Evolutionary conservation across 1,139 yeast species (phyloP), one percentile per base, ranked within the genome.

Genomic region (Geotrichum carabidarum): DNA sequence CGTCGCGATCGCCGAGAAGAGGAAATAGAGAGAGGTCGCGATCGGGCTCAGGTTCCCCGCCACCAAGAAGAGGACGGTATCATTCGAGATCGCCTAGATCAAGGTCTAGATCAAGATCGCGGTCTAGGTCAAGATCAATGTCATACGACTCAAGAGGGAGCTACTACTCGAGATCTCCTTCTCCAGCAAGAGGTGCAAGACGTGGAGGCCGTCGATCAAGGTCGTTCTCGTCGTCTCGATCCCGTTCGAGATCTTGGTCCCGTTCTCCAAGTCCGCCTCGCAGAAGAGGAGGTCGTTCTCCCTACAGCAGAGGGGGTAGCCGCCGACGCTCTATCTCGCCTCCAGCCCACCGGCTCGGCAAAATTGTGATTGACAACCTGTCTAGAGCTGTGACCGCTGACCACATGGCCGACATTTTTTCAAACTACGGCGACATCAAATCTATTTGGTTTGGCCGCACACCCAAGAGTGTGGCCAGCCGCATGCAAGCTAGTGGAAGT

Each of bases 361-460:
- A 58, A 41, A 55, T 64, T 17, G 53, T 61, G 4, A 58, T 64
- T 8, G 64, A 61, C 35, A 63, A 63, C 49, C 55, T 63, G 32
- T 53, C 59, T 7, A 47, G 55, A 8, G 59, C 54, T 8, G 62
- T 63, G 11, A 47, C 51, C 9, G 51, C 56, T 18, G 58, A 58
- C 14, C 67, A 64, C 47, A 51, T 65, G 38, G 49, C 60, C n/a
- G 68, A 65, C 54, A 65, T 65, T 8, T 65, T 65, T 52, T 60
- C 63, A 8, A 58, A 48, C 11, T 65, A 65, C 47, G 68, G 68
- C 2, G 56, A 57, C 1, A 63, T 65, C 22, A 55, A 55, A 14
- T 51, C 56, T n/a, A 61, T 62, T 3, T 59, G 58, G 43, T 58
- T 63, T 43, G 53, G 55, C 12, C 50, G 54, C 8, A 42, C 56